phyloP scores from a whole-genome alignment of 345 rosid genomes.

The Moricandia arvensis region DNA sequence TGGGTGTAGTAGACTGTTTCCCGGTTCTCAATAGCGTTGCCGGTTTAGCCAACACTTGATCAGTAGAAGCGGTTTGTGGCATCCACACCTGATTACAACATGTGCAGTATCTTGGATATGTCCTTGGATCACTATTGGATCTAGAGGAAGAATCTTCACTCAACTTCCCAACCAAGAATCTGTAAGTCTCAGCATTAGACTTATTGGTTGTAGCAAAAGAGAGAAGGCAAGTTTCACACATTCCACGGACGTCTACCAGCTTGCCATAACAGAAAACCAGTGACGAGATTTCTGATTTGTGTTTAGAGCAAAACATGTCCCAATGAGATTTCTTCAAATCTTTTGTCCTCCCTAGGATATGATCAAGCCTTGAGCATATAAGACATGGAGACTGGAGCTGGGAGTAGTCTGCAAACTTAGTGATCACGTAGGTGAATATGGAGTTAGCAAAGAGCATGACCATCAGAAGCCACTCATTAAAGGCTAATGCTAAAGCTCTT shows the following conservation, averaged over 20 bases:
- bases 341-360: constrained; percentile 49
- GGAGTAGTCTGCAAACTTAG: constrained; percentile 60
- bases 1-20: constrained; percentile 31
- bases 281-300: constrained; percentile 83
- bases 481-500: constrained; percentile 60
- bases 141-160: constrained; percentile 53
- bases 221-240: constrained; percentile 78
- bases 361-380: constrained; percentile 89
- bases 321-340: constrained; percentile 47
- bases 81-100: constrained; percentile 67
- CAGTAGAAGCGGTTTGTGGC: constrained; percentile 34
- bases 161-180: constrained; percentile 74
- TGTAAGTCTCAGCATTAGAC: constrained; percentile 79
- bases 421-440: constrained; percentile 55
- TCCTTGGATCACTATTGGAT: constrained; percentile 36
- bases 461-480: constrained; percentile 78
- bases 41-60: constrained; percentile 33
- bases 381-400: constrained; percentile 70
- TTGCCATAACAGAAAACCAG: constrained; percentile 74
- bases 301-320: constrained; percentile 75
- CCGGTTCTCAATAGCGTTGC: constrained; percentile 34
- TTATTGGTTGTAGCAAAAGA: constrained; percentile 73
- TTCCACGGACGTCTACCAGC: constrained; percentile 74
- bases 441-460: constrained; percentile 68
- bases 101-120: constrained; percentile 45